A percentile compares a stretch with the other conserved stretches of the same genome.
These are phyloP conservation scores for Colletotrichum karsti DNA, from an alignment of 2,329 filamentous ascomycete genomes.

Conservation along the genomic window DNA sequence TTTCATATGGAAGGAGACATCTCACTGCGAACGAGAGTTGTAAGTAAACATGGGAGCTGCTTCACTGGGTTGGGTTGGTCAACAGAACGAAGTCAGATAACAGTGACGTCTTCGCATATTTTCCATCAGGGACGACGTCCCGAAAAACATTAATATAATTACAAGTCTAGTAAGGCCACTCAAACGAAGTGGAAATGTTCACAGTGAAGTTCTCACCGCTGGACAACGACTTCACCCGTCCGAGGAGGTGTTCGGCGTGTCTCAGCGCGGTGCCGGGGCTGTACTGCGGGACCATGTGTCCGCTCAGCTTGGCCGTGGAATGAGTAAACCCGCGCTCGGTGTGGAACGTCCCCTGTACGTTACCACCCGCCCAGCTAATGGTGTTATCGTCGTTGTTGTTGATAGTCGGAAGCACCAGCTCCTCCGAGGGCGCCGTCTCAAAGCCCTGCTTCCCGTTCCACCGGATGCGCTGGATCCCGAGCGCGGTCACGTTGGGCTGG, in stretches of 20 bases:
- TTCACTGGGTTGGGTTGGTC: too few species aligned
- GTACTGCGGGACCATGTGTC: conserved; percentile 77
- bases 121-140: too few species aligned
- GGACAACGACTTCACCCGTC: conserved; percentile 60
- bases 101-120: too few species aligned
- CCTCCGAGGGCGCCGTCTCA: conserved; percentile 63
- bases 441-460: conserved; percentile 79
- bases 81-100: too few species aligned
- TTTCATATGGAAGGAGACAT: too few species aligned
- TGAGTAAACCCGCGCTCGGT: conserved; percentile 81
- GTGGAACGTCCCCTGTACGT: conserved; percentile 74
- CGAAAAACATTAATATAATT: too few species aligned
- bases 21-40: too few species aligned
- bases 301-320: conserved; percentile 68
- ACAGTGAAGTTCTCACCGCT: conserved; percentile 2
- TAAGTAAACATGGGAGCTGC: too few species aligned
- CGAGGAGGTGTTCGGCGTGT: conserved; percentile 79
- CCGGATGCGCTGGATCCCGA: conserved; percentile 83
- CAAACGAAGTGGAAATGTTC: conserved; percentile 6
- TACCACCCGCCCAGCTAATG: conserved; percentile 62
- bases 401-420: conserved; percentile 70
- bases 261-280: conserved; percentile 73
- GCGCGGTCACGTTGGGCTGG: conserved; percentile 72
- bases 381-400: conserved; percentile 40
- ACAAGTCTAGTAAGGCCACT: conserved; percentile 4